These are phyloP conservation scores for Tolypocladium album DNA, from an alignment of 2,329 filamentous ascomycete species.

Conservation along the genomic window DNA sequence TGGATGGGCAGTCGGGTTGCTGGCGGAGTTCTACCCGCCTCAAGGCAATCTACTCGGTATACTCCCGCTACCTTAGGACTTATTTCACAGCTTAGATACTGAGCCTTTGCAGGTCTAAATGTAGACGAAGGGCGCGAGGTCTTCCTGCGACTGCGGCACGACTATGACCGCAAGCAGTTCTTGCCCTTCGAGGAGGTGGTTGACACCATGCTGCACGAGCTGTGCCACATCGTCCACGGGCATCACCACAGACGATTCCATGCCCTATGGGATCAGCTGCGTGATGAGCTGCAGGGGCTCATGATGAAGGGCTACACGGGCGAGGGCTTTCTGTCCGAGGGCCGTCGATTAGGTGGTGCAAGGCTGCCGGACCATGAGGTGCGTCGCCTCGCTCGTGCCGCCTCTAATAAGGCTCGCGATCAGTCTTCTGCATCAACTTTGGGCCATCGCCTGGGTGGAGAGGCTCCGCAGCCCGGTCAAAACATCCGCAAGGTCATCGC, in stretches of 20 bases:
- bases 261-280: slow-evolving; percentile 77
- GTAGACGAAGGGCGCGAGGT: slow-evolving; percentile 68
- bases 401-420: slow-evolving; percentile 58
- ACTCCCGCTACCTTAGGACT: too few relatives aligned
- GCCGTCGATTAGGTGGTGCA: slow-evolving; percentile 59
- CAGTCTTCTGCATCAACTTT: slow-evolving; percentile 50
- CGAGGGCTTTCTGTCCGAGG: slow-evolving; percentile 73
- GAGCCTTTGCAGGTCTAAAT: slow-evolving; percentile 51
- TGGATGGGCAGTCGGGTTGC: slow-evolving; percentile 65
- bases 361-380: slow-evolving; percentile 62
- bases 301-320: slow-evolving; percentile 78
- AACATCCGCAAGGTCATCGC: slow-evolving; percentile 65
- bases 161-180: slow-evolving; percentile 65
- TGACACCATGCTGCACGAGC: slow-evolving; percentile 90
- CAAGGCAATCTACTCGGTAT: slow-evolving; percentile 60
- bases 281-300: slow-evolving; percentile 73
- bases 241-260: slow-evolving; percentile 79
- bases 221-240: slow-evolving; percentile 77
- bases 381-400: slow-evolving; percentile 59
- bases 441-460: slow-evolving; percentile 64
- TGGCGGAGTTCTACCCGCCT: slow-evolving; percentile 78
- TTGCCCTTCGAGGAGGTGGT: slow-evolving; percentile 68
- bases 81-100: background rate
- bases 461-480: slow-evolving; percentile 37
- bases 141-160: slow-evolving; percentile 69